Evolutionary conservation across 495 filamentous ascomycete genomes (phyloP).

Genomic region (Penicillium longicatenatum): DNA sequence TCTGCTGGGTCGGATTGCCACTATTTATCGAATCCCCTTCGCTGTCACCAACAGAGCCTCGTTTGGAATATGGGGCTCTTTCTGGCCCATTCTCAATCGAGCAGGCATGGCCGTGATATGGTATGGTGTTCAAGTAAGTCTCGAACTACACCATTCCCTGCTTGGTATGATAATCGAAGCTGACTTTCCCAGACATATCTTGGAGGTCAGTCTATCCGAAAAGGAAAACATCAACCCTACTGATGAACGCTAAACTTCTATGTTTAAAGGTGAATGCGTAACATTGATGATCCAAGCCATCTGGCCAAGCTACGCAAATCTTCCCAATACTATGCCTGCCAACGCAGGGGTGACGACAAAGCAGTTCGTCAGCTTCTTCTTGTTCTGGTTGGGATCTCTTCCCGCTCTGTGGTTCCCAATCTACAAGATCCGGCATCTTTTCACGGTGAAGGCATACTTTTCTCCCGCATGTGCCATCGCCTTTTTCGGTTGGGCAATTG

Average conservation of each 20-base stretch:
- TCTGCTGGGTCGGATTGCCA: slow-evolving; percentile 76
- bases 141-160: background rate
- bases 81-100: slow-evolving; percentile 88
- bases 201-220: slow-evolving; percentile 50
- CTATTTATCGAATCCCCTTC: slow-evolving; percentile 82
- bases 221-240: background rate
- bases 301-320: slow-evolving; percentile 63
- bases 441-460: slow-evolving; percentile 84
- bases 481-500: slow-evolving; percentile 86
- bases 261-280: slow-evolving; percentile 61
- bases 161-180: background rate
- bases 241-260: background rate
- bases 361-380: slow-evolving; percentile 73
- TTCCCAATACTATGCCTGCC: slow-evolving; percentile 65
- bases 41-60: slow-evolving; percentile 71
- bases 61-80: slow-evolving; percentile 82
- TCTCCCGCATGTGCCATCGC: slow-evolving; percentile 78
- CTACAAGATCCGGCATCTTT: slow-evolving; percentile 71
- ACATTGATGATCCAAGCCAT: slow-evolving; percentile 77
- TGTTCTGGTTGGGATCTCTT: slow-evolving; percentile 75
- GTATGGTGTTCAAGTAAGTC: slow-evolving; percentile 69
- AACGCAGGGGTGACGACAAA: slow-evolving; percentile 70
- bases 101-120: slow-evolving; percentile 73
- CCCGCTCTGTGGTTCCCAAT: slow-evolving; percentile 74
- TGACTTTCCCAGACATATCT: slow-evolving; percentile 56